Base-by-base conservation (phyloP, 495 filamentous ascomycete genomes). In the Penicillium subrubescens region DNA sequence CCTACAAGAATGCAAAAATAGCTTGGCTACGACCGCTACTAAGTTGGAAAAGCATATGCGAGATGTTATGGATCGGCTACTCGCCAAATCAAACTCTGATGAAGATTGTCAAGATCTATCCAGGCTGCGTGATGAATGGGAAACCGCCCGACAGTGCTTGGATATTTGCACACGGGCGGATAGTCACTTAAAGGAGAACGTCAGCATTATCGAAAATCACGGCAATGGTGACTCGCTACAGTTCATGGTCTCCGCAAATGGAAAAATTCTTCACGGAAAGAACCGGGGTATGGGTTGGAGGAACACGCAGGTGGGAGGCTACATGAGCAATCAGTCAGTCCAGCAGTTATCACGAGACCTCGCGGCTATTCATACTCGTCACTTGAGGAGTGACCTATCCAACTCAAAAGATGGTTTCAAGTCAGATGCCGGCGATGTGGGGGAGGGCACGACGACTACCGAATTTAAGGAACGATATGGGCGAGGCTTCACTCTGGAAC, bases 161-260 rank as follows among this genome's bases (percentile, higher is more conserved):
- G 67, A 75, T 63, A 79, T 80, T 60, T 80, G 71, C 71, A 70
- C 74, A 11, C 70, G 64, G 62, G 78, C 78, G 58, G 73, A 72
- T 17, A 67, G 25, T 33, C 62, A 75, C 37, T 60, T 80, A 21
- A 74, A 68, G 43, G 73, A 75, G 59, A 77, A 70, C 44, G 67
- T 72, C 17, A 80, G 63, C 62, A 70, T 53, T 4, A 73, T 80
- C 62, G 74, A 78, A 29, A 79, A 79, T 56, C 72, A 80, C 51
- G 73, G 65, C 39, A 76, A 73, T 37, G 75, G 78, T 12, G 75
- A 80, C 54, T 66, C 78, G 25, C 35, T 80, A 19, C 74, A 80
- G 56, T 80, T 78, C 37, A 77, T 80, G 75, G 74, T 80, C 51
- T 80, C 78, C n/a, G 73, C 78, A 5, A 71, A 75, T 65, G 75